Conservation (phyloP, 2,329 filamentous ascomycete species). For the Ceratocystis ficicola region DNA sequence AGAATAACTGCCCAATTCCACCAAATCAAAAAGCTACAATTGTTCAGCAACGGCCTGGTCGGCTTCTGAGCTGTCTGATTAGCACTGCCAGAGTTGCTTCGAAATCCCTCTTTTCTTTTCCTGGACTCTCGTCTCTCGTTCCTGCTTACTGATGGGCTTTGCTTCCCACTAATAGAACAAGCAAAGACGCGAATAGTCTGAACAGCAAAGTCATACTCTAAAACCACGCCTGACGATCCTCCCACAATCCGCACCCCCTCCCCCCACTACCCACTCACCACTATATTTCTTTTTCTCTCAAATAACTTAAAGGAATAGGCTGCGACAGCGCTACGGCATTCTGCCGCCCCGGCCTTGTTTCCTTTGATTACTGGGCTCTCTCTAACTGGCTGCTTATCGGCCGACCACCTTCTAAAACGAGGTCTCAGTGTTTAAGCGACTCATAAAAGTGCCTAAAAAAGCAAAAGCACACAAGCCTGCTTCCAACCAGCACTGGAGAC, state of each 20-base stretch:
- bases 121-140: background rate
- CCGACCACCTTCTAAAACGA: conserved; percentile 16
- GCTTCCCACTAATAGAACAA: background rate
- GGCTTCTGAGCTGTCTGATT: background rate
- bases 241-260: background rate
- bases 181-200: background rate
- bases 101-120: background rate
- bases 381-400: conserved; percentile 9
- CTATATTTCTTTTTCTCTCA: conserved; percentile 1
- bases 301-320: conserved; percentile 9
- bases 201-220: background rate
- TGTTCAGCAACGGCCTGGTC: background rate
- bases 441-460: conserved; percentile 12
- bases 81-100: background rate
- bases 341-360: conserved; percentile 6
- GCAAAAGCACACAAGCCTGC: conserved; percentile 8
- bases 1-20: conserved; percentile 6
- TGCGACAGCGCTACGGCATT: conserved; percentile 16
- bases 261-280: background rate
- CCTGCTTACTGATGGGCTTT: background rate
- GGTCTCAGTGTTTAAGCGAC: conserved; percentile 10
- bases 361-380: conserved; percentile 4
- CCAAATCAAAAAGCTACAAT: background rate
- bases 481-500: background rate
- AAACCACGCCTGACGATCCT: background rate